Evolutionary conservation across 176 grass and related monocot genomes (phyloP).

Genomic region (Urochloa ruziziensis): DNA sequence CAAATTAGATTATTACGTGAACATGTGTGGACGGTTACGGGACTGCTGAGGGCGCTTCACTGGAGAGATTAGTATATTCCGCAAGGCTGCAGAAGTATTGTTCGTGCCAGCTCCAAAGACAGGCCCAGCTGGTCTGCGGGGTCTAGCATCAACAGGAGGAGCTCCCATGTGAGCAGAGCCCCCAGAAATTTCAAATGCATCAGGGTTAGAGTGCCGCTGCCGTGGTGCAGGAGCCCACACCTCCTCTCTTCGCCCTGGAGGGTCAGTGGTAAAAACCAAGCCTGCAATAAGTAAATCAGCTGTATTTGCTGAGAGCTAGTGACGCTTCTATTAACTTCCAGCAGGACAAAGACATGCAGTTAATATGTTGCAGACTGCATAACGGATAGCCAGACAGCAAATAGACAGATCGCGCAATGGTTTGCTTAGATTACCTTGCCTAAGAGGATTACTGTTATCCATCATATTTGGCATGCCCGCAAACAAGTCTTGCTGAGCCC

Average conservation of each 20-base stretch:
- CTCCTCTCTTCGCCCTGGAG: conserved; percentile 62
- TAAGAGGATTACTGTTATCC: conserved; percentile 37
- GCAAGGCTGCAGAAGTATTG: conserved; percentile 52
- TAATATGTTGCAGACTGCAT: not conserved
- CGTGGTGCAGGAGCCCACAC: conserved; percentile 40
- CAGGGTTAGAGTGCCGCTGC: too few species aligned
- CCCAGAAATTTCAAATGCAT: conserved; percentile 42
- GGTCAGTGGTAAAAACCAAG: conserved; percentile 53
- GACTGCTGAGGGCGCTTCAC: conserved; percentile 58
- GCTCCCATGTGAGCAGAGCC: conserved; percentile 35
- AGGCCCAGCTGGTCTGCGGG: conserved; percentile 24
- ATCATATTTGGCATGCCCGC: conserved; percentile 57
- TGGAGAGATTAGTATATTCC: conserved; percentile 66
- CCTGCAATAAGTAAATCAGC: conserved; percentile 69
- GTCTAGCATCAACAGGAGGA: conserved; percentile 39
- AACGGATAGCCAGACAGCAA: not conserved
- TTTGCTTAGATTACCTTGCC: conserved; percentile 55
- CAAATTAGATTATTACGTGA: conserved; percentile 38
- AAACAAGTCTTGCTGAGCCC: conserved; percentile 69
- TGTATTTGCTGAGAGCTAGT: conserved; percentile 48
- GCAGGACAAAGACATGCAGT: not conserved
- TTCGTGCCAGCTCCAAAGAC: conserved; percentile 51
- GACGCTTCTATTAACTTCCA: conserved; percentile 13
- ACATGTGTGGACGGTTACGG: conserved; percentile 42
- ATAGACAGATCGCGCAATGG: not conserved